Evolutionary conservation across 495 filamentous ascomycete genomes (phyloP).

Genomic region (Penicillium maclennaniae): DNA sequence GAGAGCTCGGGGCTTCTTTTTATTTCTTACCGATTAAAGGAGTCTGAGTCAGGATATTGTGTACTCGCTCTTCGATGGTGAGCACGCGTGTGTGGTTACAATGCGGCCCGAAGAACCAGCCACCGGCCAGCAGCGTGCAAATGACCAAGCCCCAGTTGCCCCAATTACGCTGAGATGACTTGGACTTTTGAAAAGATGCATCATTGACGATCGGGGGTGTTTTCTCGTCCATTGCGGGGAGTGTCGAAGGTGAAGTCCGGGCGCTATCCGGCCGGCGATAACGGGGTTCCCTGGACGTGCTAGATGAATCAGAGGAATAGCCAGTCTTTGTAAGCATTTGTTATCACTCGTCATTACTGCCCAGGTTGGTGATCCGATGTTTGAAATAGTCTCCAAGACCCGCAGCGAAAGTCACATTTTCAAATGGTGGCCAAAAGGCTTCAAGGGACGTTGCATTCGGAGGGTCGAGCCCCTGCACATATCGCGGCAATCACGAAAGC

Average conservation of each 20-base stretch:
- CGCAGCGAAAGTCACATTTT: too few species aligned
- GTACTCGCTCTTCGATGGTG: conserved; percentile 62
- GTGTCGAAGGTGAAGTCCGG: not conserved
- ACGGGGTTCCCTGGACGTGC: not conserved
- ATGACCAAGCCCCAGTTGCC: conserved; percentile 11
- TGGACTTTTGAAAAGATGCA: not conserved
- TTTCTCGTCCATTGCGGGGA: conserved; percentile 4
- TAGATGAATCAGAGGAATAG: too few species aligned
- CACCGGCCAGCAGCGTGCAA: conserved; percentile 5
- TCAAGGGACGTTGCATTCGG: too few species aligned
- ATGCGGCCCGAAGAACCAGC: conserved; percentile 17
- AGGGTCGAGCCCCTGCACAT: too few species aligned
- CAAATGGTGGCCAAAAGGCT: too few species aligned
- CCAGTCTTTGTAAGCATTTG: too few species aligned
- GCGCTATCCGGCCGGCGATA: not conserved
- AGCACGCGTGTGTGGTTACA: conserved; percentile 12
- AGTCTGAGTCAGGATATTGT: conserved; percentile 63
- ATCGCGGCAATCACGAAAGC: too few species aligned
- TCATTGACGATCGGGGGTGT: not conserved
- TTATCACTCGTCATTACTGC: too few species aligned
- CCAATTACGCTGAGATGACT: conserved; percentile 9
- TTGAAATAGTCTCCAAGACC: too few species aligned
- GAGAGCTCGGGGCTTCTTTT: not conserved
- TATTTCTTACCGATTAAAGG: conserved; percentile 72
- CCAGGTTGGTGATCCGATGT: too few species aligned